Evolutionary conservation across 1,284 basidiomycete genomes (phyloP), one percentile per base, ranked within the genome.

Genomic region (Tranzscheliella williamsii): DNA sequence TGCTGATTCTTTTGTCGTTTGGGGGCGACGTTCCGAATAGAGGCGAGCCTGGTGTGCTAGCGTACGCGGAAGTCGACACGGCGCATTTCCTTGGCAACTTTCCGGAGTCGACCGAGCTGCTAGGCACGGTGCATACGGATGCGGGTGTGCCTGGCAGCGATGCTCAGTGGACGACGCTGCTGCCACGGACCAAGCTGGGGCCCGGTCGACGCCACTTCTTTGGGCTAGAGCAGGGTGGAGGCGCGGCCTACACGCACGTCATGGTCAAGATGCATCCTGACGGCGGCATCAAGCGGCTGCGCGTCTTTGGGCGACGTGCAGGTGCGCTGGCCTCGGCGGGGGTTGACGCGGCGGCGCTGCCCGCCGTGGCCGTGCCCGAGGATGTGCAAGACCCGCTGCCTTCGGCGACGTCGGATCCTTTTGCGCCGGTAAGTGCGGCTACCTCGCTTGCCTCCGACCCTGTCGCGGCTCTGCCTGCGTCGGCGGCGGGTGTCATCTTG

Each of bases 31-130:
- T n/a, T n/a, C n/a, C n/a, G 18, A 22, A 32, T 29, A 58, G 49
- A 24, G 73, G 53, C 34, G 61, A 71, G 40, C 45, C 57, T 12
- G 90, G 91, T 8, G 81, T 83, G 55, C 82, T 97, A 15, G 84
- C 87, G 42, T 84, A 87, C 53, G 85, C 86, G 23, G 91, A 95
- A 76, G 86, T 98, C 50, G 94, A 98, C 79, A 96, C 94, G 0
- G 86, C 88, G 3, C 89, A 94, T 81, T 97, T 96, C 81, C 90
- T 90, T 70, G 94, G 94, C 39, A 98, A 98, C 79, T 98, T 91
- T 74, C 88, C 92, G 60, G 89, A 87, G 55, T 89, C 79, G 13
- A 72, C 87, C 76, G 89, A 91, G 72, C 76, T 95, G 20, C 86
- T 90, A 76, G 91, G 85, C 6, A 80, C 85, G 42, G 77, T 78